These are phyloP conservation scores for Mycena citricolor DNA, from an alignment of 1,284 basidiomycete genomes.

Conservation along the genomic window DNA sequence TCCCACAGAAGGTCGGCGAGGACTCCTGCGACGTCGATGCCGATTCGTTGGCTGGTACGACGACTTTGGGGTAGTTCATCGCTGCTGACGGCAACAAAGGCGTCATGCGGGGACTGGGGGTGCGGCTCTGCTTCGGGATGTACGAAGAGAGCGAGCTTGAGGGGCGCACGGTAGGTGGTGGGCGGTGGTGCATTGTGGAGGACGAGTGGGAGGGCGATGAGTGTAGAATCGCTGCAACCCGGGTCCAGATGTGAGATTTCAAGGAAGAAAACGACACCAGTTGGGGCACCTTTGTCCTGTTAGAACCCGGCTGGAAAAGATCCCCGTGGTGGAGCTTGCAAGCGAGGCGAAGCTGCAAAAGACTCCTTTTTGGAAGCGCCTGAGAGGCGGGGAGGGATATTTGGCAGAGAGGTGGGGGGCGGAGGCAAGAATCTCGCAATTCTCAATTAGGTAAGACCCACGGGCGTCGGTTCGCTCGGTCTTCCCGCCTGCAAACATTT, in stretches of 20 bases:
- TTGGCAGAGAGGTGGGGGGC: constrained; percentile 3
- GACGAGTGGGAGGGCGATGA: constrained; percentile 2
- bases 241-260: background rate
- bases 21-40: constrained; percentile 22
- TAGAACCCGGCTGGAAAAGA: constrained; percentile 6
- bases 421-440: background rate
- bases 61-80: constrained; percentile 33
- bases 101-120: constrained; percentile 39
- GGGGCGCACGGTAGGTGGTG: constrained; percentile 37
- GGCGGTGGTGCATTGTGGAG: constrained; percentile 45
- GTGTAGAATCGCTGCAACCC: background rate
- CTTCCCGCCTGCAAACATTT: no score
- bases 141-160: constrained; percentile 30
- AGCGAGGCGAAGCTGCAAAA: constrained; percentile 2
- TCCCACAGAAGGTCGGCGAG: constrained; percentile 46
- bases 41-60: constrained; percentile 22
- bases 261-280: background rate
- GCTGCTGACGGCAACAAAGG: constrained; percentile 40
- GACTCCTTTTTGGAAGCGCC: constrained; percentile 7
- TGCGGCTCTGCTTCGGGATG: constrained; percentile 28
- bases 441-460: no score
- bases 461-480: no score
- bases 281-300: constrained; percentile 5
- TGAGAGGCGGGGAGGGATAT: background rate
- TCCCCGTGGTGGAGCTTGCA: constrained; percentile 1